Evolutionary conservation across 495 filamentous ascomycete species (phyloP), one percentile per base, ranked within the genome.

Genomic region (Hypoxylon rickii): DNA sequence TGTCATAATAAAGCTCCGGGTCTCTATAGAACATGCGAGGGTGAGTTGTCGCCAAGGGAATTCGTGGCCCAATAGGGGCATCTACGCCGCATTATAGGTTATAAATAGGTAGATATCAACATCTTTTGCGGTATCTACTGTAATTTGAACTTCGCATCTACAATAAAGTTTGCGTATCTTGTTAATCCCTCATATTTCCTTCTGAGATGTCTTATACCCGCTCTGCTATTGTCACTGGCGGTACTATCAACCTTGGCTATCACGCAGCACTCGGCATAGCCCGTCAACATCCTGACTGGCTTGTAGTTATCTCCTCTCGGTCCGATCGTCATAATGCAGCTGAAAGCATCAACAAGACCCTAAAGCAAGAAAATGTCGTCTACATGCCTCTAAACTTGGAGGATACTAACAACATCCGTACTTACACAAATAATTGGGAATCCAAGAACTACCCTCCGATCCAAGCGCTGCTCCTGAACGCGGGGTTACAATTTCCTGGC

Each of bases 171-270:
- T n/a, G n/a, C n/a, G n/a, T n/a, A n/a, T n/a, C n/a, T n/a, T n/a
- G n/a, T n/a, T n/a, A n/a, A n/a, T n/a, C n/a, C n/a, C n/a, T n/a
- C n/a, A n/a, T n/a, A n/a, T n/a, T n/a, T 12, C 13, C 32, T 3
- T 36, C 32, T 12, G 12, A 36, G 13, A 62, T 58, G 54, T 6
- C 55, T 31, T 59, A 55, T 39, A 47, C 36, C 71, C 78, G 16
- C 66, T 79, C 70, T 0, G 76, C 76, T 4, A 69, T 80, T 7
- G 66, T 80, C 20, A 81, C 79, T 2, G 79, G 79, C 5, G 77
- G 75, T 8, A 68, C 77, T 18, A 58, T 76, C 18, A 76, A 77
- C 34, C 65, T 79, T 1, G 79, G 79, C 12, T 80, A 72, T 50
- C 55, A 69, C 16, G 73, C 73, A 4, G 74, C 75, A 0, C 59